These are phyloP conservation scores for Vitis hybrid DNA, from an alignment of 177 flowering plant species.

Conservation along the genomic window DNA sequence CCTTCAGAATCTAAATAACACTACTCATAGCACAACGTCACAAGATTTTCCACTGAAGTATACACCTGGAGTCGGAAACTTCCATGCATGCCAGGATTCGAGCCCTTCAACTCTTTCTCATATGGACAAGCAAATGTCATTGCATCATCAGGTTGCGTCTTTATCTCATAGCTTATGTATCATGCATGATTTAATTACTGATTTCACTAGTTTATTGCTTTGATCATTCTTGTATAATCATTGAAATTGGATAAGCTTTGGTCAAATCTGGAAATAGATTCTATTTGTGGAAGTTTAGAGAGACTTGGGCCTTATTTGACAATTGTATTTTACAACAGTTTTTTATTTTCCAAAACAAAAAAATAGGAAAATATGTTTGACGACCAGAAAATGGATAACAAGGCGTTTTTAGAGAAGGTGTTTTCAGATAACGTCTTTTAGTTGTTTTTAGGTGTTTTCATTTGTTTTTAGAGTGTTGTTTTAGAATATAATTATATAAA, in stretches of 20 bases:
- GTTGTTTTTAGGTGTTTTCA: no score
- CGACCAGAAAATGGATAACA: no score
- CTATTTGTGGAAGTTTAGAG: background rate
- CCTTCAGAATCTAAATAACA: background rate
- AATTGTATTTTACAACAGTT: background rate
- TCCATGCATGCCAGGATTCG: background rate
- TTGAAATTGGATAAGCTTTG: background rate
- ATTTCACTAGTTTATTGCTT: background rate
- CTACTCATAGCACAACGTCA: background rate
- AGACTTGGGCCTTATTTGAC: background rate
- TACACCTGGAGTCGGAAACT: conserved; percentile 1
- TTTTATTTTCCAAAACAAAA: background rate
- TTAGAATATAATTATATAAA: no score
- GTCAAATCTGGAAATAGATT: background rate
- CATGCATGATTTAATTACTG: background rate
- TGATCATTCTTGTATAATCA: background rate
- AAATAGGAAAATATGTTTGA: background rate
- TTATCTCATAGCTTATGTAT: conserved; percentile 5
- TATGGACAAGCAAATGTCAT: background rate
- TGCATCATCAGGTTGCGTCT: conserved; percentile 10
- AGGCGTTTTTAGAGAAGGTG: no score
- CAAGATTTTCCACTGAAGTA: conserved; percentile 1
- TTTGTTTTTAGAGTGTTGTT: no score
- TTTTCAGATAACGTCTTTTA: no score
- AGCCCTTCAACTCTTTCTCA: background rate